Base-by-base conservation (phyloP, 805 yeast genomes). In the Saturnispora galanensis region DNA sequence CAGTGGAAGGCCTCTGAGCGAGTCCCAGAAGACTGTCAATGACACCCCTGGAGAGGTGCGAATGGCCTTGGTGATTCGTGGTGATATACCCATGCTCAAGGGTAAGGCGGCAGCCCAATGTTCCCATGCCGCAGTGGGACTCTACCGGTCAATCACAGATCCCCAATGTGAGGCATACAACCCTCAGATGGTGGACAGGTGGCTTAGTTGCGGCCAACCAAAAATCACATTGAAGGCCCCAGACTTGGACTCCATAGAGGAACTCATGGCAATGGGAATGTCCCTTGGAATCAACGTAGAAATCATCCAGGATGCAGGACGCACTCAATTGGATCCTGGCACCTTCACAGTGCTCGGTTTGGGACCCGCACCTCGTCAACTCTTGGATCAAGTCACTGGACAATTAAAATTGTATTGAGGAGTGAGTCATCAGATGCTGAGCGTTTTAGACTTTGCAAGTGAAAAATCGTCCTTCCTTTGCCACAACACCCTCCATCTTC, bases 101-200 rank as follows among this genome's bases (percentile, higher is more conserved):
- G 99, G 99, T 17, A 93, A 93, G 59, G 81, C 85, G 2, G 97
- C 97, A 4, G 98, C 98, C 5, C 99, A 93, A 59, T 90, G 97
- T 63, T 81, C 88, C 33, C 99, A 93, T 66, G 98, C 98, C n/a
- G 94, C 97, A 0, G 71, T 93, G 31, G 89, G 93, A 0, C 78
- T 93, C 53, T 93, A 84, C 64, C 80, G 84, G 56, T 65, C 77
- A 49, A 81, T 83, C 66, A 67, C 75, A 33, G 65, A 70, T 33
- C 72, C 76, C 5, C 58, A 67, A 3, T 68, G 76, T 2, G 72
- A 70, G 5, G 73, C 75, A 5, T 73, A 76, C 50, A 80, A 84
- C 50, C 80, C 86, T 12, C 68, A 67, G 10, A 62, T 83, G 69
- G 71, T 88, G 10, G 62, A 66, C 10, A 70, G 90, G 51, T 93